Conservation (phyloP, 345 rosid genomes). For the Bretschneidera sinensis region DNA sequence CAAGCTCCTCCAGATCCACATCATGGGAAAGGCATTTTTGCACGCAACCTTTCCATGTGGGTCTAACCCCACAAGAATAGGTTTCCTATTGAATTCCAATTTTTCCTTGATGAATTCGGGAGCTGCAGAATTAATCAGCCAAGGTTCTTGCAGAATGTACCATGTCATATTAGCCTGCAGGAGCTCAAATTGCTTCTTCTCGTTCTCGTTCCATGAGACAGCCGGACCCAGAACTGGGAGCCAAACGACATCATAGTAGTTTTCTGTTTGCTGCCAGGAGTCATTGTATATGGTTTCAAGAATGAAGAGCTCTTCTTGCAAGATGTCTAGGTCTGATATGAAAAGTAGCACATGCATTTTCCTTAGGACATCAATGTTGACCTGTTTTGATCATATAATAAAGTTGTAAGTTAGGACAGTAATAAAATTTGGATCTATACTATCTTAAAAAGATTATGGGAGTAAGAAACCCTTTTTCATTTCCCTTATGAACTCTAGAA, state of each 20-base stretch:
- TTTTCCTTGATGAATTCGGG: constrained; percentile 48
- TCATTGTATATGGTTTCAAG: constrained; percentile 53
- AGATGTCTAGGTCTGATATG: constrained; percentile 61
- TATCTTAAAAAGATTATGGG: too few relatives aligned
- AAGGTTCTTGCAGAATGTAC: constrained; percentile 62
- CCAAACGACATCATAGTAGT: constrained; percentile 71
- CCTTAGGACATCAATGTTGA: constrained; percentile 56
- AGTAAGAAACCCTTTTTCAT: too few relatives aligned
- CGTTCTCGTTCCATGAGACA: constrained; percentile 33
- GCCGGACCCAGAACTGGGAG: constrained; percentile 56
- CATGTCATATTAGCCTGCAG: constrained; percentile 64
- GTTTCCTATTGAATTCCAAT: constrained; percentile 63
- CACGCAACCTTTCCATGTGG: constrained; percentile 69
- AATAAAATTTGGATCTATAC: too few relatives aligned
- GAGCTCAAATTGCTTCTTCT: constrained; percentile 39
- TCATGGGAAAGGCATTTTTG: constrained; percentile 78
- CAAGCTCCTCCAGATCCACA: constrained; percentile 70
- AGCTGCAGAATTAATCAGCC: constrained; percentile 40
- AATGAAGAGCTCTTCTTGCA: constrained; percentile 44
- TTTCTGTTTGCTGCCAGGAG: constrained; percentile 35
- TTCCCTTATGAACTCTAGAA: too few relatives aligned
- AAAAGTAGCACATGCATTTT: constrained; percentile 64
- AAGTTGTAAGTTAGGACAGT: too few relatives aligned
- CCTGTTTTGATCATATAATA: too few relatives aligned
- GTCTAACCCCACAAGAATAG: constrained; percentile 73